Evolutionary conservation across 2,329 filamentous ascomycete genomes (phyloP).

Genomic region (Tolypocladium ophioglossoides): DNA sequence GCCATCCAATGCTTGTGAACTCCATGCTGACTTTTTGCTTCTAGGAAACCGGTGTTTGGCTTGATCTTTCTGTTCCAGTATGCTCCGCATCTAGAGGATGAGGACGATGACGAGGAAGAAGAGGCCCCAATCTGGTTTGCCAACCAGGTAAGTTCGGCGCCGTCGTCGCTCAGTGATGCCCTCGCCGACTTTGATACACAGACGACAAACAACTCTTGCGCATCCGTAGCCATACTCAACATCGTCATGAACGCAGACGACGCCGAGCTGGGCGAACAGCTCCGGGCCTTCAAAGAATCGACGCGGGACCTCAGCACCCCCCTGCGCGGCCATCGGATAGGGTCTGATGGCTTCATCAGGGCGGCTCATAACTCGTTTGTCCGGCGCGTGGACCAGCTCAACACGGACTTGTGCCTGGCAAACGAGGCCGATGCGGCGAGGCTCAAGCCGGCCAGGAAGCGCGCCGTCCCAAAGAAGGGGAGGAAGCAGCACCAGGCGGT

Average conservation of each 20-base stretch:
- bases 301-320: constrained; percentile 60
- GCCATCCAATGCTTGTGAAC: background rate
- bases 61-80: constrained; percentile 84
- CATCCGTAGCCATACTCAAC: constrained; percentile 85
- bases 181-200: constrained; percentile 21
- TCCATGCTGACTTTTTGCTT: background rate
- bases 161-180: background rate
- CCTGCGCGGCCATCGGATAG: constrained; percentile 65
- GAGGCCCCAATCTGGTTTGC: constrained; percentile 69
- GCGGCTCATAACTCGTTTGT: constrained; percentile 83
- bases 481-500: constrained; percentile 22
- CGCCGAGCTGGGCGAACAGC: constrained; percentile 57
- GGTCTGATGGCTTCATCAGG: constrained; percentile 66
- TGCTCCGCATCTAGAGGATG: constrained; percentile 25
- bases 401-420: constrained; percentile 55
- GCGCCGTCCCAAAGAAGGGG: constrained; percentile 22
- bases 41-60: constrained; percentile 64
- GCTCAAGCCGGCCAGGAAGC: constrained; percentile 22
- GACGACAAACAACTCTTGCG: constrained; percentile 78
- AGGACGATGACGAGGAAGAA: constrained; percentile 44
- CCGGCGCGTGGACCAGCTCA: constrained; percentile 64
- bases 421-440: constrained; percentile 37
- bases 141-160: constrained; percentile 55
- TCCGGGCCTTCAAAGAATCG: constrained; percentile 61
- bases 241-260: constrained; percentile 76